Base-by-base conservation (phyloP, 352 stramenopile species). In the Phytophthora sansomeana region DNA sequence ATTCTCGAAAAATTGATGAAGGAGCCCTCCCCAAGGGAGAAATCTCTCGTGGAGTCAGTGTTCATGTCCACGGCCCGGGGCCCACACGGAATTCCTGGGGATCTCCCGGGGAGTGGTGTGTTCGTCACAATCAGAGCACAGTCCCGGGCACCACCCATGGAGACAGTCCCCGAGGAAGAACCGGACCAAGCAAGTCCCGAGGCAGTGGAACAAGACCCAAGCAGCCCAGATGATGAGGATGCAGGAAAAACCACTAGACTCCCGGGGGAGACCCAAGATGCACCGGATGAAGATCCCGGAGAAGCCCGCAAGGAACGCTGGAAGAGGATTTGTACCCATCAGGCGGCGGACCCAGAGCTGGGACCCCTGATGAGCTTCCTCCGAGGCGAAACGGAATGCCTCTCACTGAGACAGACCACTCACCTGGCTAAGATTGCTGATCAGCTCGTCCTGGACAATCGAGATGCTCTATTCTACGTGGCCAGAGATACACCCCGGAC, bases 1-100 rank as follows among this genome's bases (percentile, higher is more conserved):
- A 39, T 39, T 16, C 51, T 49, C 26, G 51, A 58, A 16, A 39
- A 58, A 26, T 19, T 49, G 24, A 32, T 58, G 36, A 58, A 47
- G 51, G 21, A 48, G 5, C 51, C 36, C 4, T 16, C 4, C 36
- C 21, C 9, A n/a, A 7, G 51, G 14, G 36, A 48, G 0, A 38
- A 10, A 16, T 36, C 35, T 9, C 6, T 58, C 1, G 51, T 58
- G 3, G 13, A 5, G 0, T 24, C 14, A 21, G 36, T 19, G 6
- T 41, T 48, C 14, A 39, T 29, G 26, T 35, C 35, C 14, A 38
- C 35, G 8, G 24, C 35, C 28, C 21, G 36, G 9, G 33, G 11
- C 33, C 4, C 10, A 0, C 1, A 39, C 10, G 1, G 11, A 24
- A 24, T 24, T 16, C 10, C 16, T 13, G 8, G 16, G 16, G 5